Conservation (phyloP, 495 filamentous ascomycete genomes). For the Aspergillus taichungensis region DNA sequence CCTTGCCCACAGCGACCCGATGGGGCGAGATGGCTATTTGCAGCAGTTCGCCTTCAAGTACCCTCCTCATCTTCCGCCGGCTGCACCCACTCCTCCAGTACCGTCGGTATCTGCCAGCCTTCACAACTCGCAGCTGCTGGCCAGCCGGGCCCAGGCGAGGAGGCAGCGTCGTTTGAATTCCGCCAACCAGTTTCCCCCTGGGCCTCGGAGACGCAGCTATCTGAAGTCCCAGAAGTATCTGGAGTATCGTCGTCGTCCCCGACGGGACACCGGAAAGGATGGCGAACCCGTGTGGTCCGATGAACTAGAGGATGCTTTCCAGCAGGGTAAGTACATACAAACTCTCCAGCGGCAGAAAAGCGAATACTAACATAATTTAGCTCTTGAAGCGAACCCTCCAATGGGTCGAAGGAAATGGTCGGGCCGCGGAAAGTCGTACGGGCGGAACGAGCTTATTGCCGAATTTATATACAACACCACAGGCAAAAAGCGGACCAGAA, state of each 20-base stretch:
- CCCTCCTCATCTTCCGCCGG: conserved; percentile 20
- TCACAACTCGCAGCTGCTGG: conserved; percentile 24
- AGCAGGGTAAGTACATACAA: conserved; percentile 59
- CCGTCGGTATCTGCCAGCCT: conserved; percentile 15
- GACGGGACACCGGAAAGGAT: conserved; percentile 43
- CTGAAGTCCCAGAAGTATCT: conserved; percentile 41
- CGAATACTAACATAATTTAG: conserved; percentile 35
- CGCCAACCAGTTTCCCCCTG: conserved; percentile 20
- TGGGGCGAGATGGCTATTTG: conserved; percentile 29
- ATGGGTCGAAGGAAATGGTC: conserved; percentile 76
- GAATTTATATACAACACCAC: conserved; percentile 68
- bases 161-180: conserved; percentile 35
- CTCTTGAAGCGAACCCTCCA: conserved; percentile 67
- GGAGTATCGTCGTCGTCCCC: conserved; percentile 64
- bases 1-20: conserved; percentile 23
- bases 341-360: background rate
- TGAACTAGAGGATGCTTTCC: conserved; percentile 76
- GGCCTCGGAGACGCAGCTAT: conserved; percentile 32
- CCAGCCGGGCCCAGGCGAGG: conserved; percentile 27
- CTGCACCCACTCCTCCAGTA: conserved; percentile 21
- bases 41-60: conserved; percentile 36
- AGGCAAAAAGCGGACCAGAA: conserved; percentile 58
- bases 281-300: conserved; percentile 71
- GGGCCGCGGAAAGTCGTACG: conserved; percentile 61
- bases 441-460: conserved; percentile 86